These are phyloP conservation scores for Hemileia vastatrix DNA, from an alignment of 1,284 basidiomycete species.

Conservation along the genomic window DNA sequence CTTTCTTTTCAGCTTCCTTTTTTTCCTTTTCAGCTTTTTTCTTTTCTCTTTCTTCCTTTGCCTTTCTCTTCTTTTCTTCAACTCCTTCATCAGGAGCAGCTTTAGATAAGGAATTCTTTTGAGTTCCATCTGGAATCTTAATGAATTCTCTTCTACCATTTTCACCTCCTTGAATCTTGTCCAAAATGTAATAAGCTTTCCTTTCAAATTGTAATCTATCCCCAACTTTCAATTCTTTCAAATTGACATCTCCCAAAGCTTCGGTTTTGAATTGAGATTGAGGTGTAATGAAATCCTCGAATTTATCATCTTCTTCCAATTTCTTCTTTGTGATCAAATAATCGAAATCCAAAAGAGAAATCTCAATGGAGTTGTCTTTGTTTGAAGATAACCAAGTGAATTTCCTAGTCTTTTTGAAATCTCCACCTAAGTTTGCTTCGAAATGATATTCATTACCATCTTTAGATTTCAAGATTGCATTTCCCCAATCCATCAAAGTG, in stretches of 20 bases:
- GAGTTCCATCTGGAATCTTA: slow-evolving; percentile 40
- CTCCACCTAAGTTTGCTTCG: too few relatives aligned
- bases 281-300: slow-evolving; percentile 77
- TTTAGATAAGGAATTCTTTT: slow-evolving; percentile 35
- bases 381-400: slow-evolving; percentile 80
- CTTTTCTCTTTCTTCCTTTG: slow-evolving; percentile 32
- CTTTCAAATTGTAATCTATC: slow-evolving; percentile 95
- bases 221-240: slow-evolving; percentile 59
- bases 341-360: slow-evolving; percentile 81
- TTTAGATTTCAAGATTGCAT: slow-evolving; percentile 74
- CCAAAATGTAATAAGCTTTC: slow-evolving; percentile 89
- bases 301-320: slow-evolving; percentile 84
- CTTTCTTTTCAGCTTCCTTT: slow-evolving; percentile 31
- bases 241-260: slow-evolving; percentile 32
- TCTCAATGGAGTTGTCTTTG: slow-evolving; percentile 53
- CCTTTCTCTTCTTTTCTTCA: slow-evolving; percentile 35
- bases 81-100: slow-evolving; percentile 35
- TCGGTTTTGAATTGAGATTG: slow-evolving; percentile 64
- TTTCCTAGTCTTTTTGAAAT: slow-evolving; percentile 98
- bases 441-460: slow-evolving; percentile 79
- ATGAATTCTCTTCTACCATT: slow-evolving; percentile 38
- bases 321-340: slow-evolving; percentile 99
- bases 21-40: too few relatives aligned
- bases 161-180: slow-evolving; percentile 28
- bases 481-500: slow-evolving; percentile 99